These are phyloP conservation scores for Paramyrothecium sp. DNA, from an alignment of 2,329 filamentous ascomycete species.

Conservation along the genomic window DNA sequence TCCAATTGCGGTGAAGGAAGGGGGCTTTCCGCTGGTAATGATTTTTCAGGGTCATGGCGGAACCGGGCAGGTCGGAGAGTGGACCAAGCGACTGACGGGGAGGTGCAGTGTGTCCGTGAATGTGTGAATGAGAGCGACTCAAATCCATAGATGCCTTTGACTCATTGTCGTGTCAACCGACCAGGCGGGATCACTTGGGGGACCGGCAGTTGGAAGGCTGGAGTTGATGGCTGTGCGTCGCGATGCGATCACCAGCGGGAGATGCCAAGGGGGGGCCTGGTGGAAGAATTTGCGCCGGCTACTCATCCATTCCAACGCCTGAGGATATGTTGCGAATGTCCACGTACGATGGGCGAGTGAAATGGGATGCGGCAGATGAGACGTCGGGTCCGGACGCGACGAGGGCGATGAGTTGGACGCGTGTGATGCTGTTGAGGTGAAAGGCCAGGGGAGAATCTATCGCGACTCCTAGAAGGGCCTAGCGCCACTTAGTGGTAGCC, in stretches of 20 bases:
- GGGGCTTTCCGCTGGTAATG: slow-evolving; percentile 48
- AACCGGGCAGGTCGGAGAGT: slow-evolving; percentile 31
- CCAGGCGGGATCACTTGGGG: background rate
- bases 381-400: background rate
- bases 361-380: background rate
- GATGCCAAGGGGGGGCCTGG: background rate
- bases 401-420: slow-evolving; percentile 22
- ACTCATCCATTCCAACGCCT: background rate
- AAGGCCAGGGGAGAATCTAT: slow-evolving; percentile 26
- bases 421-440: slow-evolving; percentile 20
- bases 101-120: slow-evolving; percentile 4
- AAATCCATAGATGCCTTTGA: slow-evolving; percentile 5
- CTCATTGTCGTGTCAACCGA: slow-evolving; percentile 10
- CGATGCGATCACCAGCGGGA: background rate
- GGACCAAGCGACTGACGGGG: slow-evolving; percentile 9
- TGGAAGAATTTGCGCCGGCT: background rate
- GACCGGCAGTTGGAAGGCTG: background rate
- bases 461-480: slow-evolving; percentile 24
- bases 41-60: slow-evolving; percentile 47
- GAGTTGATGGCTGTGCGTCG: background rate
- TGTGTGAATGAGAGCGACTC: slow-evolving; percentile 2
- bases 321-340: background rate
- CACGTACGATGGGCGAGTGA: background rate
- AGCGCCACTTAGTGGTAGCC: slow-evolving; percentile 15
- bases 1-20: slow-evolving; percentile 56